Evolutionary conservation across 202 grass and related monocot species (phyloP).

Genomic region (Eragrostis tef): DNA sequence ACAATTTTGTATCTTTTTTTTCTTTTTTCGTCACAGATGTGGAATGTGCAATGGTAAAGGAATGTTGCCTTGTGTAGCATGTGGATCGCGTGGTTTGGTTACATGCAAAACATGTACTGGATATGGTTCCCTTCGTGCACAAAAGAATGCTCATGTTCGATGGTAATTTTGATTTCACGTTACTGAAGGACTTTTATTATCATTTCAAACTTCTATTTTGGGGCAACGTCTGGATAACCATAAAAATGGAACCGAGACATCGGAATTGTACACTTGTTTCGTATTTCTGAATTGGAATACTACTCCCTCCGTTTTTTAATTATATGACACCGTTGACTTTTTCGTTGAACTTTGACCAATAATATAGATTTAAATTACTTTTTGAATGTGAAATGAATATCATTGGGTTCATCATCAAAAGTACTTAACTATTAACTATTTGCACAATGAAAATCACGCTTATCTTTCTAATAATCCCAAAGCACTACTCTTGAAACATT

Average conservation of each 20-base stretch:
- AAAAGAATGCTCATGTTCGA: constrained; percentile 70
- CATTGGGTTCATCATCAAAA: too few relatives aligned
- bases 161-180: constrained; percentile 55
- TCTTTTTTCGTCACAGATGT: constrained; percentile 64
- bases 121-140: constrained; percentile 68
- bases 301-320: too few relatives aligned
- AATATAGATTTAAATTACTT: too few relatives aligned
- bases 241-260: neutral
- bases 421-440: too few relatives aligned
- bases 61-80: constrained; percentile 70
- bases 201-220: neutral
- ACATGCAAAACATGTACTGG: constrained; percentile 76
- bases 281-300: too few relatives aligned
- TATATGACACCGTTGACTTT: too few relatives aligned
- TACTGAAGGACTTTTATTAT: neutral
- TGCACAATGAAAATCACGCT: too few relatives aligned
- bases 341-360: too few relatives aligned
- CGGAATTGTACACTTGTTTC: neutral
- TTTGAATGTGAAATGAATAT: too few relatives aligned
- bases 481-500: too few relatives aligned
- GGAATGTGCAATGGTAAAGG: constrained; percentile 80
- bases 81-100: constrained; percentile 70
- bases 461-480: too few relatives aligned
- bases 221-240: neutral
- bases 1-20: neutral